Evolutionary conservation across 2,329 filamentous ascomycete genomes (phyloP).

Genomic region (Pseudocercospora fijiensis): DNA sequence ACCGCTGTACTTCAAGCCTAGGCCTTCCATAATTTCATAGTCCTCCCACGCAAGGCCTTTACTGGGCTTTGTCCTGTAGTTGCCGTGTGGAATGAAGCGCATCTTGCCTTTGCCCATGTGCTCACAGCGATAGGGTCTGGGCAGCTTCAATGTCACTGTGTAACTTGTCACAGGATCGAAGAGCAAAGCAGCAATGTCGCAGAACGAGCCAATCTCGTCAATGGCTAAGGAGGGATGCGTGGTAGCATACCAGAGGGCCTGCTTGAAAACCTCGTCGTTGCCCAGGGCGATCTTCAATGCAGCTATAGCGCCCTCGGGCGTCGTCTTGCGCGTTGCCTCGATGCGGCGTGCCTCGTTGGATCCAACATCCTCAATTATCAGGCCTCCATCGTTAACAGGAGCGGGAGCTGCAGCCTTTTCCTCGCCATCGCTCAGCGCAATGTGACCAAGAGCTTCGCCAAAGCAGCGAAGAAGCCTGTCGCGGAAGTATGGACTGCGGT

Average conservation of each 20-base stretch:
- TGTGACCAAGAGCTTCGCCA: constrained; percentile 56
- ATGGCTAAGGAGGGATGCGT: constrained; percentile 51
- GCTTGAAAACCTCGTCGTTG: constrained; percentile 50
- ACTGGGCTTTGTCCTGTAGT: constrained; percentile 31
- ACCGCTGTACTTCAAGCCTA: constrained; percentile 36
- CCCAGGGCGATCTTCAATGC: constrained; percentile 57
- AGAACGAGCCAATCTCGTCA: constrained; percentile 56
- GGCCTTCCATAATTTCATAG: constrained; percentile 30
- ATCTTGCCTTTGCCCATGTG: constrained; percentile 53
- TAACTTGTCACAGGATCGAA: constrained; percentile 55
- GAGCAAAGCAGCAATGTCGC: constrained; percentile 58
- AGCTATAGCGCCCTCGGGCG: constrained; percentile 57
- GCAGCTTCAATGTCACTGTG: constrained; percentile 53
- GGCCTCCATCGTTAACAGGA: constrained; percentile 40
- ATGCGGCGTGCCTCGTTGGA: constrained; percentile 53
- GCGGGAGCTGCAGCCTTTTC: constrained; percentile 35
- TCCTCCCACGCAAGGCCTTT: constrained; percentile 34
- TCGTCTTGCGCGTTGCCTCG: constrained; percentile 54
- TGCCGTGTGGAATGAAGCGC: constrained; percentile 33
- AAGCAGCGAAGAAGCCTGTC: constrained; percentile 54
- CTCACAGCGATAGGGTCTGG: constrained; percentile 57
- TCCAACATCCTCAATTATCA: constrained; percentile 60
- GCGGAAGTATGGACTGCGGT: constrained; percentile 59
- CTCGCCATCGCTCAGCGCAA: constrained; percentile 57
- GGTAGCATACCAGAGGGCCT: constrained; percentile 58